phyloP scores from a whole-genome alignment of 1,284 basidiomycete species.

The Rhodotorula sp. region DNA sequence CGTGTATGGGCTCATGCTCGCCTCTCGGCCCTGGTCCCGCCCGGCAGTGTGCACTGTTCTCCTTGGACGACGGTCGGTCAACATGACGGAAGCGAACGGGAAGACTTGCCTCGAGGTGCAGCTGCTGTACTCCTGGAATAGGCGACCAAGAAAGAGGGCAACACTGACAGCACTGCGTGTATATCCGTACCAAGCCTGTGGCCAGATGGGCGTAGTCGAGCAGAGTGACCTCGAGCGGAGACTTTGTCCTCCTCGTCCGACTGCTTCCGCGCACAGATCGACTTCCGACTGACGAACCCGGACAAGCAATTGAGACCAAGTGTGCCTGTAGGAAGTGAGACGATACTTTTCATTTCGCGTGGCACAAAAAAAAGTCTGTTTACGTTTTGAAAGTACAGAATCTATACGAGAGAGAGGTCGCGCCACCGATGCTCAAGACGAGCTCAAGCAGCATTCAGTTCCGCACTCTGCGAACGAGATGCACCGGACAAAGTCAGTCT shows the following conservation, averaged over 20 bases:
- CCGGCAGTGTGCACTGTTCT: background rate
- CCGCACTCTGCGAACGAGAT: slow-evolving; percentile 16
- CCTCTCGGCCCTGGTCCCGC: background rate
- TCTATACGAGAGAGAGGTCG: background rate
- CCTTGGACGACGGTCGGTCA: background rate
- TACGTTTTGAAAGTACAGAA: background rate
- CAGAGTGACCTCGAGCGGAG: too few relatives aligned
- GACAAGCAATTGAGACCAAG: too few relatives aligned
- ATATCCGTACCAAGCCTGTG: too few relatives aligned
- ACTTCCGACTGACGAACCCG: too few relatives aligned
- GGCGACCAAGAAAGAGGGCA: too few relatives aligned
- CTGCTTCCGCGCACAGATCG: too few relatives aligned
- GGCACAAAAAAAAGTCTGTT: background rate
- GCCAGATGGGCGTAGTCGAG: too few relatives aligned
- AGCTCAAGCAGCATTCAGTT: slow-evolving; percentile 28
- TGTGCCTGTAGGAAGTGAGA: too few relatives aligned
- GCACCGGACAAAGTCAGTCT: background rate
- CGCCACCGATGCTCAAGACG: background rate
- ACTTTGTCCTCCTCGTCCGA: too few relatives aligned
- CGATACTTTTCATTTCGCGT: too few relatives aligned
- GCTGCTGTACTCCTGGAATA: background rate
- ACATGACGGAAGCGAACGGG: background rate
- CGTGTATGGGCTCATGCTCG: too few relatives aligned
- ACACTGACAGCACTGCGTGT: too few relatives aligned
- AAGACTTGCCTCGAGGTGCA: background rate